Evolutionary conservation across 495 filamentous ascomycete species (phyloP).

Genomic region (Penicillium paxilli): DNA sequence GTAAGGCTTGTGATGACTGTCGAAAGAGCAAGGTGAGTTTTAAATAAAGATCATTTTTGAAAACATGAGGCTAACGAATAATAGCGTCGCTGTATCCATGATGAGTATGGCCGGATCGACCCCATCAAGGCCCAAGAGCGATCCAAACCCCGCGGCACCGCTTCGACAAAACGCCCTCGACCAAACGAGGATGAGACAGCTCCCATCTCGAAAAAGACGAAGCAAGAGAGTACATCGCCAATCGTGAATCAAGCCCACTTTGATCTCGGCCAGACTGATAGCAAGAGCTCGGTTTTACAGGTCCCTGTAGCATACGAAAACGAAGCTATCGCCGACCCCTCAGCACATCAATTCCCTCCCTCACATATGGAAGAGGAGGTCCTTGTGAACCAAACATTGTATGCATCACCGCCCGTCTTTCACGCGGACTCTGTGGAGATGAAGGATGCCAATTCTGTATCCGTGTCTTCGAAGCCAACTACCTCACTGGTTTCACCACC

Average conservation of each 20-base stretch:
- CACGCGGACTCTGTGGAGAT: constrained; percentile 35
- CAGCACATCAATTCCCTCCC: constrained; percentile 5
- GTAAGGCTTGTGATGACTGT: constrained; percentile 65
- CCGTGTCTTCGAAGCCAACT: constrained; percentile 36
- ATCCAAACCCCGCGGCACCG: constrained; percentile 56
- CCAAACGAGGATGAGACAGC: constrained; percentile 36
- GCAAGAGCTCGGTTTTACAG: constrained; percentile 9
- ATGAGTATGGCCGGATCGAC: constrained; percentile 63
- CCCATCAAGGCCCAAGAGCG: constrained; percentile 61
- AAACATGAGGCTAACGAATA: constrained; percentile 2
- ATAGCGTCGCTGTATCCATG: constrained; percentile 70
- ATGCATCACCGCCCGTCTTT: constrained; percentile 41
- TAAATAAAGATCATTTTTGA: neutral
- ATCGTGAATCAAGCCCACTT: constrained; percentile 25
- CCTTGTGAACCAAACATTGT: constrained; percentile 26
- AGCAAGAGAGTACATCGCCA: constrained; percentile 43
- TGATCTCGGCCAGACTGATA: constrained; percentile 7
- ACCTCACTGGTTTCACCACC: constrained; percentile 53
- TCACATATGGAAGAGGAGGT: constrained; percentile 18
- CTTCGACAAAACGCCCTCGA: constrained; percentile 48
- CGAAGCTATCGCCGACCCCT: constrained; percentile 3
- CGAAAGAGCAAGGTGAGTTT: constrained; percentile 64
- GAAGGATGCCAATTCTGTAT: constrained; percentile 31
- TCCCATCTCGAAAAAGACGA: constrained; percentile 34
- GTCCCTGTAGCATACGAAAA: constrained; percentile 13